phyloP scores from a whole-genome alignment of 2,329 filamentous ascomycete species.

The Penicillium sp. region DNA sequence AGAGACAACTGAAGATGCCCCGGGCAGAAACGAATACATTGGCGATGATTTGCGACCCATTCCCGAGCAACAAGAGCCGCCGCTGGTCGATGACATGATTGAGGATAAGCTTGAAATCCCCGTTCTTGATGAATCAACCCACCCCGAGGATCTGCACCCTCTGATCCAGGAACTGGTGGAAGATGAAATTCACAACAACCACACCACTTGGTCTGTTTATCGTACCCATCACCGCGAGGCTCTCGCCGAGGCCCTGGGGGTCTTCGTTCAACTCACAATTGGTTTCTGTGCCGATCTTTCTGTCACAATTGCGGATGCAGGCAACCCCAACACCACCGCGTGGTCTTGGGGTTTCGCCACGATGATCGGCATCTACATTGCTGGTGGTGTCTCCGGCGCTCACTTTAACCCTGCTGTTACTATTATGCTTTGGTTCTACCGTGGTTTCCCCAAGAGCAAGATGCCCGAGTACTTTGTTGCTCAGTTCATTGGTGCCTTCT shows the following conservation, averaged over 20 bases:
- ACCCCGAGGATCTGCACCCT: conserved; percentile 47
- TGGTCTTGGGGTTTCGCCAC: conserved; percentile 57
- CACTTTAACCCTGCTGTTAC: conserved; percentile 50
- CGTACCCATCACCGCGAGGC: conserved; percentile 55
- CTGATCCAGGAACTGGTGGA: conserved; percentile 45
- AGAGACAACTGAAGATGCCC: conserved; percentile 6
- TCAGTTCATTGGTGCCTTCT: conserved; percentile 55
- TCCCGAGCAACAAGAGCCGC: conserved; percentile 16
- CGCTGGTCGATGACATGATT: conserved; percentile 3
- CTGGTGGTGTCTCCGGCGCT: conserved; percentile 50
- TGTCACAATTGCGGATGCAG: conserved; percentile 40
- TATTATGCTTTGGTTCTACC: conserved; percentile 50
- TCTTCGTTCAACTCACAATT: conserved; percentile 44
- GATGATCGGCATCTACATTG: conserved; percentile 54
- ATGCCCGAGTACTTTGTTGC: conserved; percentile 53
- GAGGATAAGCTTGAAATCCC: conserved; percentile 17
- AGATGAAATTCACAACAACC: conserved; percentile 53
- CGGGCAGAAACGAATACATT: conserved; percentile 8
- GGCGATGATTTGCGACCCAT: conserved; percentile 24
- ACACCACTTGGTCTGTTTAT: conserved; percentile 51
- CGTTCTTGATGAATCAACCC: conserved; percentile 31
- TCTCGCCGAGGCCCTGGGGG: conserved; percentile 55
- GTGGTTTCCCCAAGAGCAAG: conserved; percentile 55
- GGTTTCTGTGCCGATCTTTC: conserved; percentile 54
- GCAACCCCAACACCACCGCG: conserved; percentile 46